phyloP scores from a whole-genome alignment of 1,284 basidiomycete species.

The Veloboletus limbatus region DNA sequence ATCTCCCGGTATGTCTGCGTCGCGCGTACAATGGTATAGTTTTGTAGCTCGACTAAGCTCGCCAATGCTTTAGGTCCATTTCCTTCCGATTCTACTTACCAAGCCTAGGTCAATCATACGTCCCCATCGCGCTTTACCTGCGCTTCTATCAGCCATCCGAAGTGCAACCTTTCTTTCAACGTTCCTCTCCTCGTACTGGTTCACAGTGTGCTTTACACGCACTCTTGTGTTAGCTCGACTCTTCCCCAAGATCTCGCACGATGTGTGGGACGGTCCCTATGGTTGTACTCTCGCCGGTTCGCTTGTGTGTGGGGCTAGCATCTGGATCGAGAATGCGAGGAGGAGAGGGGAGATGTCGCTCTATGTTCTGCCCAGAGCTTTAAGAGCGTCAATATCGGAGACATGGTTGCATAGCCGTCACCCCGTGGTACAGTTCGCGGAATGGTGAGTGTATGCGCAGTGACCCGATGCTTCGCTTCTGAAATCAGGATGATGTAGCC shows the following conservation, averaged over 20 bases:
- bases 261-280: conserved; percentile 72
- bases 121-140: conserved; percentile 39
- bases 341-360: conserved; percentile 74
- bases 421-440: conserved; percentile 39
- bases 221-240: conserved; percentile 59
- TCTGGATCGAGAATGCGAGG: conserved; percentile 69
- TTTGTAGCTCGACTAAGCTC: conserved; percentile 4
- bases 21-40: not conserved
- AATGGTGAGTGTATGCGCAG: conserved; percentile 48
- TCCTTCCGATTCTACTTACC: conserved; percentile 60
- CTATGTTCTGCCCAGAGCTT: conserved; percentile 69
- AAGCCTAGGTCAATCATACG: conserved; percentile 52
- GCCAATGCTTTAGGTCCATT: conserved; percentile 53
- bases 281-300: conserved; percentile 67
- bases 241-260: conserved; percentile 64
- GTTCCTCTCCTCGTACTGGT: conserved; percentile 70
- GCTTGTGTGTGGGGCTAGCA: conserved; percentile 67
- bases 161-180: conserved; percentile 70
- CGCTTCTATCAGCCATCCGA: conserved; percentile 50
- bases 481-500: conserved; percentile 23
- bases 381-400: conserved; percentile 58
- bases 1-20: conserved; percentile 56
- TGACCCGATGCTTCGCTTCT: conserved; percentile 5
- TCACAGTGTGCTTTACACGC: conserved; percentile 62
- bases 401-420: conserved; percentile 48